A percentile compares a stretch with the other conserved stretches of the same genome.
Conservation (phyloP, 495 filamentous ascomycete genomes). For the Podospora pseudocomata region DNA sequence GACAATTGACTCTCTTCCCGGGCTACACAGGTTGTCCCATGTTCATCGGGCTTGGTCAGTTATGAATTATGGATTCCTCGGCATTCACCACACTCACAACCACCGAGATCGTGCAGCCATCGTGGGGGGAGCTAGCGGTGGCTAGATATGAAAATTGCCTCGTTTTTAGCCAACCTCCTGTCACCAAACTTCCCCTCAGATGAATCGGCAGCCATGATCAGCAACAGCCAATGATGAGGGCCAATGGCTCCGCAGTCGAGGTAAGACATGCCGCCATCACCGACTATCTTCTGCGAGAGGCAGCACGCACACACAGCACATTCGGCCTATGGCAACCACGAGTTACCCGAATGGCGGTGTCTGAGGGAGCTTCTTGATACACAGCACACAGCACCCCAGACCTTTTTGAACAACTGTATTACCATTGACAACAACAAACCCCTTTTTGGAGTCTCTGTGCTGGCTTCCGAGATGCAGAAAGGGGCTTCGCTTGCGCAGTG, state of each 20-base stretch:
- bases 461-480: conserved; percentile 5
- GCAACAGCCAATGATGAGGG: not conserved
- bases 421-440: not conserved
- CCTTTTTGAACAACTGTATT: not conserved
- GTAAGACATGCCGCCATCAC: conserved; percentile 13
- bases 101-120: not conserved
- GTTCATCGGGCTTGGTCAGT: not conserved
- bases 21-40: not conserved
- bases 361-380: not conserved
- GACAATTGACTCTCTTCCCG: not conserved
- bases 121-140: too few species aligned
- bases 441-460: conserved; percentile 1
- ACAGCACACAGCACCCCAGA: not conserved
- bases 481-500: not conserved
- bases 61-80: not conserved
- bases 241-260: not conserved
- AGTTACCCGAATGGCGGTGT: not conserved
- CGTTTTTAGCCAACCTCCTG: not conserved
- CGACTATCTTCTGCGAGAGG: conserved; percentile 5
- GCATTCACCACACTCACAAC: not conserved
- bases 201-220: not conserved
- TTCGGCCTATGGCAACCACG: conserved; percentile 8
- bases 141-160: not conserved
- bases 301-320: not conserved
- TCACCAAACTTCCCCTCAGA: not conserved